A percentile compares a stretch with the other conserved stretches of the same genome.
Conservation (phyloP, 257 asterid genomes). For the Rubia yunnanensis region DNA sequence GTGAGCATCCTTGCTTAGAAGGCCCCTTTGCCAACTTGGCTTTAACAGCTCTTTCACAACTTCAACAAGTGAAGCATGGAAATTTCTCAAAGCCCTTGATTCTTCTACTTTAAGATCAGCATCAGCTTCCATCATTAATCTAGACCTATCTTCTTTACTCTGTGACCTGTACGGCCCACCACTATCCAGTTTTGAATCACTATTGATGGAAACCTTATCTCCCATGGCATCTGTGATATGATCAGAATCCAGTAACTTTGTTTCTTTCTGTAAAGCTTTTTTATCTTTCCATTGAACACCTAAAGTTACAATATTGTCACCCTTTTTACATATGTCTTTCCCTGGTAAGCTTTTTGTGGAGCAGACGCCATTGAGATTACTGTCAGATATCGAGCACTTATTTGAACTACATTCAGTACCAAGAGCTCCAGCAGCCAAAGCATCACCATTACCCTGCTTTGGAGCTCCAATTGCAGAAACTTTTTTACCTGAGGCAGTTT, state of each 20-base stretch:
- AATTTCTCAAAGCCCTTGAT: conserved; percentile 38
- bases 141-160: conserved; percentile 30
- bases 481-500: conserved; percentile 41
- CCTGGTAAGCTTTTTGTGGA: conserved; percentile 9
- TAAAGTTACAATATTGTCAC: conserved; percentile 12
- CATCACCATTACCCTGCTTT: conserved; percentile 24
- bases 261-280: conserved; percentile 29
- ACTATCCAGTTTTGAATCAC: conserved; percentile 26
- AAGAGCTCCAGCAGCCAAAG: conserved; percentile 15
- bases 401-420: conserved; percentile 24
- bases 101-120: conserved; percentile 30
- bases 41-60: conserved; percentile 63
- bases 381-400: conserved; percentile 17
- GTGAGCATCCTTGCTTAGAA: conserved; percentile 72
- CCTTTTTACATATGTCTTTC: conserved; percentile 14
- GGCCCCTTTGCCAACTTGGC: conserved; percentile 77
- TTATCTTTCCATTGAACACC: conserved; percentile 16
- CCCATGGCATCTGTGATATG: conserved; percentile 23
- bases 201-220: conserved; percentile 24
- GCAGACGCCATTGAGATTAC: conserved; percentile 12
- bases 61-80: conserved; percentile 65
- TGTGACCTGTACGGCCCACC: conserved; percentile 25
- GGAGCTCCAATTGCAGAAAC: conserved; percentile 31
- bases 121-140: conserved; percentile 28
- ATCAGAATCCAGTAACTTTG: conserved; percentile 27